Conservation (phyloP, 2,329 filamentous ascomycete genomes). For the Raffaelea arxii region DNA sequence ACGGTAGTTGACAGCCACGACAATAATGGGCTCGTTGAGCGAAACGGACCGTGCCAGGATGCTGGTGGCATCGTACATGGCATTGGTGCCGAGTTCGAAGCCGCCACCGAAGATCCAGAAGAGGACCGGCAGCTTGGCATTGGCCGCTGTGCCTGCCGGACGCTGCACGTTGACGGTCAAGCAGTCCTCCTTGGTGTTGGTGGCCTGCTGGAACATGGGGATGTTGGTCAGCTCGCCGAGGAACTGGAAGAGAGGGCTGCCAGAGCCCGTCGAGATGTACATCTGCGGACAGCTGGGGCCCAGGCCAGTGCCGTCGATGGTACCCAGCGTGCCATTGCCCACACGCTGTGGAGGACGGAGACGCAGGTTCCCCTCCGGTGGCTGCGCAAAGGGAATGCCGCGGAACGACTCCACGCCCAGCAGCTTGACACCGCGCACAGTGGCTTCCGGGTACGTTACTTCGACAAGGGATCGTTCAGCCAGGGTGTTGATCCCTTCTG, state of each 20-base stretch:
- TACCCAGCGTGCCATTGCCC: constrained; percentile 46
- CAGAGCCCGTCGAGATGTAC: constrained; percentile 44
- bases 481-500: background rate
- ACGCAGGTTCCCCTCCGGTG: constrained; percentile 56
- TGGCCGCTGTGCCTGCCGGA: constrained; percentile 43
- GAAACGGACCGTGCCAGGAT: constrained; percentile 35
- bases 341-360: constrained; percentile 59
- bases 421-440: constrained; percentile 2
- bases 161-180: constrained; percentile 51
- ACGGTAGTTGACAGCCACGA: constrained; percentile 71
- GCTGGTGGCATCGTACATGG: constrained; percentile 41
- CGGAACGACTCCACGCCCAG: constrained; percentile 56
- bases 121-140: constrained; percentile 53
- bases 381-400: constrained; percentile 66
- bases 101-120: constrained; percentile 66
- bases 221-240: constrained; percentile 41
- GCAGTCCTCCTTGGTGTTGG: constrained; percentile 53
- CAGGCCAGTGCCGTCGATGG: constrained; percentile 45
- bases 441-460: constrained; percentile 10
- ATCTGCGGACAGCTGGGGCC: constrained; percentile 65
- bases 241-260: constrained; percentile 28
- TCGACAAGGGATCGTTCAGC: constrained; percentile 1
- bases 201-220: constrained; percentile 46
- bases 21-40: constrained; percentile 56
- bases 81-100: constrained; percentile 43